Evolutionary conservation across 2,329 filamentous ascomycete genomes (phyloP).

Genomic region (Monosporascus cannonballus): DNA sequence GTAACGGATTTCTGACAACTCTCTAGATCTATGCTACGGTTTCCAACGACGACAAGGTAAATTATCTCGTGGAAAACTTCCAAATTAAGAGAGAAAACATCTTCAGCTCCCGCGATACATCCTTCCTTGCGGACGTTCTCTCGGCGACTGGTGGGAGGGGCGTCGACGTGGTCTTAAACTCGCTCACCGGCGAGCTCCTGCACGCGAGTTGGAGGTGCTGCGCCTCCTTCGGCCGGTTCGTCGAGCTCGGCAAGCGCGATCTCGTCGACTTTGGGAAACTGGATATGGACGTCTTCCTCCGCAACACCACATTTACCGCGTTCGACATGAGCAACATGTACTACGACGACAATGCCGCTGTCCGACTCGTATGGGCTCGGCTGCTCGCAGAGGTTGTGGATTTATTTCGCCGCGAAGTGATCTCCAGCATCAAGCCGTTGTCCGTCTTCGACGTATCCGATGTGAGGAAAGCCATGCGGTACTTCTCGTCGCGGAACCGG

Average conservation of each 20-base stretch:
- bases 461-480: not conserved
- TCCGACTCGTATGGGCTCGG: not conserved
- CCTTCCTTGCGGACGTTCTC: too few species aligned
- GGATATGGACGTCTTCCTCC: not conserved
- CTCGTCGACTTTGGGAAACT: not conserved
- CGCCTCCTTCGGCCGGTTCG: too few species aligned
- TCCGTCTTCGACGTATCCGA: slow-evolving; percentile 4
- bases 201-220: too few species aligned
- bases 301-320: not conserved
- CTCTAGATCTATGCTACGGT: too few species aligned
- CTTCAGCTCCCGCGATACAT: too few species aligned
- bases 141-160: too few species aligned
- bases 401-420: slow-evolving; percentile 4
- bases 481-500: not conserved
- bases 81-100: too few species aligned
- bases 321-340: not conserved
- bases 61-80: too few species aligned
- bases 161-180: too few species aligned
- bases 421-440: slow-evolving; percentile 8
- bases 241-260: not conserved
- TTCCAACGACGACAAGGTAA: too few species aligned
- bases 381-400: not conserved
- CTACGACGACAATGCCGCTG: not conserved
- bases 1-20: too few species aligned
- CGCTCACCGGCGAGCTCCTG: too few species aligned